phyloP scores from a whole-genome alignment of 257 asterid genomes.

The Nemophila menziesii region DNA sequence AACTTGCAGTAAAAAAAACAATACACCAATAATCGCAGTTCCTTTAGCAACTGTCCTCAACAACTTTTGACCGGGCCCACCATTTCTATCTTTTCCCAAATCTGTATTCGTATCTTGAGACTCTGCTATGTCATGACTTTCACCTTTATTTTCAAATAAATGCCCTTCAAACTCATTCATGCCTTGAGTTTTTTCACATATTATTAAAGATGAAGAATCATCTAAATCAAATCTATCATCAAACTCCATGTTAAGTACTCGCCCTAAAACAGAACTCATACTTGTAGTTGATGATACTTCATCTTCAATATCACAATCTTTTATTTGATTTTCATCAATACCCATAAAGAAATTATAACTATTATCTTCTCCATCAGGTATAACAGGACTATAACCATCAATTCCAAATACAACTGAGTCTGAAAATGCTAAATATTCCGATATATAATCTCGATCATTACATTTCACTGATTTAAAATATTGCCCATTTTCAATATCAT shows the following conservation, averaged over 20 bases:
- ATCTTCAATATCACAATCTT: conserved; percentile 53
- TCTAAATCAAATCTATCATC: conserved; percentile 45
- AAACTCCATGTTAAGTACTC: conserved; percentile 64
- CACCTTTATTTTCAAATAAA: conserved; percentile 10
- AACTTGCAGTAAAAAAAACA: conserved; percentile 50
- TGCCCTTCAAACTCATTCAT: conserved; percentile 15
- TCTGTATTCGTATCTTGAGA: conserved; percentile 11
- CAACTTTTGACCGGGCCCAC: conserved; percentile 18
- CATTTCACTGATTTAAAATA: conserved; percentile 1
- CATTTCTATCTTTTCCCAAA: conserved; percentile 10
- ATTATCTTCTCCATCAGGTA: conserved; percentile 46
- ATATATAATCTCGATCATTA: conserved; percentile 38
- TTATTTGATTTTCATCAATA: conserved; percentile 30
- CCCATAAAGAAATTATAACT: conserved; percentile 60
- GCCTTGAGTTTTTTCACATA: conserved; percentile 15
- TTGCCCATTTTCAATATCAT: conserved; percentile 9
- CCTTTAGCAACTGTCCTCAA: conserved; percentile 56
- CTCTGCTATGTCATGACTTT: conserved; percentile 13
- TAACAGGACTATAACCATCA: conserved; percentile 28
- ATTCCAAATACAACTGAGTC: conserved; percentile 59
- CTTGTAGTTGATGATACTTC: conserved; percentile 80
- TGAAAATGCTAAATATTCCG: conserved; percentile 72
- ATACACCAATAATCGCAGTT: conserved; percentile 60
- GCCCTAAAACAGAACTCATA: conserved; percentile 72
- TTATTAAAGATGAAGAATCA: conserved; percentile 30